phyloP scores from a whole-genome alignment of 192 early-diverging fungal genomes.

The Helicostylum pulchrum region DNA sequence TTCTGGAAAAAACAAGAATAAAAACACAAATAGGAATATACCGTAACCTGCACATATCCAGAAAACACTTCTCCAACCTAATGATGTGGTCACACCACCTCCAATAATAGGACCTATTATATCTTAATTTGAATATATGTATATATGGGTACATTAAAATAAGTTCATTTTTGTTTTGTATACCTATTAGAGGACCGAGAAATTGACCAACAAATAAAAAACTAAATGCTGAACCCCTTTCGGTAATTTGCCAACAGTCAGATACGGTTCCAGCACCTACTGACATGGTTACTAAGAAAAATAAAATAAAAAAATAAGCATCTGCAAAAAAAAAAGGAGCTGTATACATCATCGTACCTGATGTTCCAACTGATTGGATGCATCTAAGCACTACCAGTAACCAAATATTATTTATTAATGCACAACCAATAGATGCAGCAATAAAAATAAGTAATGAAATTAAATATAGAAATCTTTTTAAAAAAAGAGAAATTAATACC shows the following conservation, averaged over 20 bases:
- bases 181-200: conserved; percentile 27
- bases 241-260: conserved; percentile 26
- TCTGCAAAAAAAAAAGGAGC: background rate
- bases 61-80: conserved; percentile 40
- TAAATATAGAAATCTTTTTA: conserved; percentile 36
- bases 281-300: conserved; percentile 14
- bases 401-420: conserved; percentile 31
- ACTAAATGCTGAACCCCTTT: conserved; percentile 25
- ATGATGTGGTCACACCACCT: conserved; percentile 29
- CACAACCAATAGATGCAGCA: conserved; percentile 44
- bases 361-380: conserved; percentile 44
- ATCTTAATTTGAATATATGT: background rate
- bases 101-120: conserved; percentile 35
- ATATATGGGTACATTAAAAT: too few relatives aligned
- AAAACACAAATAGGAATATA: conserved; percentile 28
- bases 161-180: too few relatives aligned
- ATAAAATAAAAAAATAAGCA: too few relatives aligned
- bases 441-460: conserved; percentile 37
- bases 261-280: conserved; percentile 29
- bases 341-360: conserved; percentile 20
- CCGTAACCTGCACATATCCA: conserved; percentile 37
- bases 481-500: background rate
- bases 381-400: conserved; percentile 38
- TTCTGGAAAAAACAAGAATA: conserved; percentile 12
- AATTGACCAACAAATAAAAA: conserved; percentile 29